These are phyloP conservation scores for Boletus semigastroideus DNA, from an alignment of 1,284 basidiomycete genomes.

Conservation along the genomic window DNA sequence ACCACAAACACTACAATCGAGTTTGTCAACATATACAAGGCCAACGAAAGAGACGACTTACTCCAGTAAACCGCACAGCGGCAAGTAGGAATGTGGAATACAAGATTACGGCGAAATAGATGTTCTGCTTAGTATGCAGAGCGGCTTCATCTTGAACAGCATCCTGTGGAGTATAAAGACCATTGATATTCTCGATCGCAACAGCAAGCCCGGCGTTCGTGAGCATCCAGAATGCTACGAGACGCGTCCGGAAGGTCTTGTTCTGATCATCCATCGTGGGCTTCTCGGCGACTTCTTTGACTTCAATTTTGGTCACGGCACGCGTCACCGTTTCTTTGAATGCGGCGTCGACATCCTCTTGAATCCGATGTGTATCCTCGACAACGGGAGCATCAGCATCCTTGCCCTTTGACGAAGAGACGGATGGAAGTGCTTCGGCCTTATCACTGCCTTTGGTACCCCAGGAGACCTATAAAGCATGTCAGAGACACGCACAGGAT, in stretches of 20 bases:
- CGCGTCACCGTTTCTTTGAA: slow-evolving; percentile 95
- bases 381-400: slow-evolving; percentile 76
- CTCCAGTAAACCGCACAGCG: slow-evolving; percentile 79
- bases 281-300: slow-evolving; percentile 70
- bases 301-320: slow-evolving; percentile 81
- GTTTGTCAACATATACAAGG: slow-evolving; percentile 12
- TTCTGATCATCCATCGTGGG: slow-evolving; percentile 91
- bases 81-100: slow-evolving; percentile 89
- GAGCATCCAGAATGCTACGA: slow-evolving; percentile 87
- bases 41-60: slow-evolving; percentile 43
- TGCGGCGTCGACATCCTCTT: slow-evolving; percentile 89
- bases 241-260: slow-evolving; percentile 90
- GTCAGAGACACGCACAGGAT: slow-evolving; percentile 3
- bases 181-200: slow-evolving; percentile 84
- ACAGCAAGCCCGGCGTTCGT: slow-evolving; percentile 79
- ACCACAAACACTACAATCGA: slow-evolving; percentile 67
- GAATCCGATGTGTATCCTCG: slow-evolving; percentile 76
- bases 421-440: slow-evolving; percentile 89
- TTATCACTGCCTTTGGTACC: slow-evolving; percentile 97
- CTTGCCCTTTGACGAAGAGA: slow-evolving; percentile 82
- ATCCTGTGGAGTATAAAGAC: slow-evolving; percentile 53
- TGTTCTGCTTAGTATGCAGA: slow-evolving; percentile 64
- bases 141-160: slow-evolving; percentile 43
- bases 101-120: slow-evolving; percentile 82
- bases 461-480: slow-evolving; percentile 68